Percentiles rank a stretch among this genome's conserved stretches.
Conservation (phyloP, 805 yeast species). For the Kluyveromyces dobzhanskii region DNA sequence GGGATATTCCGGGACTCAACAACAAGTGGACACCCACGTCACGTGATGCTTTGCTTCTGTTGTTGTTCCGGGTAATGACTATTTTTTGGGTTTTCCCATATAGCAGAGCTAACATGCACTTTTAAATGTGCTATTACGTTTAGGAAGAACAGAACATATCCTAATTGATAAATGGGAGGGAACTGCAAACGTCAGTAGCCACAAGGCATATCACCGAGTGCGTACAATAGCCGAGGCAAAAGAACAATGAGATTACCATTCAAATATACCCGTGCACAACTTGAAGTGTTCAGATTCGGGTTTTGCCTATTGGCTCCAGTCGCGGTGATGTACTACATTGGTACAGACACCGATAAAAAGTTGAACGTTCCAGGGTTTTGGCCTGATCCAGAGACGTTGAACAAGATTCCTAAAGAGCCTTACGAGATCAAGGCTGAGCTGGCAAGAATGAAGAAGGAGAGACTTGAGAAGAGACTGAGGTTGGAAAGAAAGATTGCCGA, state of each 20-base stretch:
- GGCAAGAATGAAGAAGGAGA: conserved; percentile 74
- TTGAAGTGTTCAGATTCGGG: conserved; percentile 57
- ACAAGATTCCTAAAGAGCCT: conserved; percentile 87
- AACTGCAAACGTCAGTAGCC: too few relatives aligned
- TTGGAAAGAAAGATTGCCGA: conserved; percentile 64
- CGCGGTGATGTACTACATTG: conserved; percentile 87
- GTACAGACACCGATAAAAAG: conserved; percentile 81
- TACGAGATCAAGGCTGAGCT: conserved; percentile 86
- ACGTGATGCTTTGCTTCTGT: too few relatives aligned
- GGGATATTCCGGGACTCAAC: too few relatives aligned
- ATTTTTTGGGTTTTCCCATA: too few relatives aligned
- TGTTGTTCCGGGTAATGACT: too few relatives aligned
- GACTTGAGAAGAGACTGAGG: conserved; percentile 62
- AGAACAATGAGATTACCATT: conserved; percentile 17
- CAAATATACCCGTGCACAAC: conserved; percentile 39
- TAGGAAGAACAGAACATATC: too few relatives aligned
- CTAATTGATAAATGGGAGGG: too few relatives aligned
- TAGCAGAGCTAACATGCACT: too few relatives aligned
- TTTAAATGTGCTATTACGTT: too few relatives aligned
- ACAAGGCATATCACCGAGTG: too few relatives aligned
- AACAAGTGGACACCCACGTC: too few relatives aligned
- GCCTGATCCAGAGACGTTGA: conserved; percentile 92
- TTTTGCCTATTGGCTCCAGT: conserved; percentile 82
- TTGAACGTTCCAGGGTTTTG: conserved; percentile 89
- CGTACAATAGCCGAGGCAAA: too few relatives aligned